These are phyloP conservation scores for Teratosphaeria destructans DNA, from an alignment of 2,329 filamentous ascomycete species.

Conservation along the genomic window DNA sequence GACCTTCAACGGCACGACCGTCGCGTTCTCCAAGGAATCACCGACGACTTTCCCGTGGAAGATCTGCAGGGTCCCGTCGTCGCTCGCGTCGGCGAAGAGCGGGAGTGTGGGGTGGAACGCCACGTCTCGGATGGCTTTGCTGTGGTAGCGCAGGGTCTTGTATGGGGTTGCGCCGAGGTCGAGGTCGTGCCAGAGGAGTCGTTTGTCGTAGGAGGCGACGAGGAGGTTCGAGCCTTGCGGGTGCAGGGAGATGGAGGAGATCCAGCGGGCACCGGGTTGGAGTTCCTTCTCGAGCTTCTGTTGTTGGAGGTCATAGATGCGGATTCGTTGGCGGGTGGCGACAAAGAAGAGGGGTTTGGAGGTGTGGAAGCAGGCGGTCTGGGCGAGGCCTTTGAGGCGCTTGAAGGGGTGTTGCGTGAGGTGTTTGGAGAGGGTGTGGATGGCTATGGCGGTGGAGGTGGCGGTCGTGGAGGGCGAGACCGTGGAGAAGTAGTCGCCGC, in stretches of 20 bases:
- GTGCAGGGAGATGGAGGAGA: constrained; percentile 88
- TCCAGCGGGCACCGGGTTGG: constrained; percentile 88
- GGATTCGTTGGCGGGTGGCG: constrained; percentile 84
- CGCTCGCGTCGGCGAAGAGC: constrained; percentile 87
- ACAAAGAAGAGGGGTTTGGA: constrained; percentile 90
- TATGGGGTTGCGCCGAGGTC: constrained; percentile 84
- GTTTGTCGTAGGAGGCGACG: constrained; percentile 86
- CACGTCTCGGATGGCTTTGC: constrained; percentile 81
- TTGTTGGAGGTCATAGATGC: constrained; percentile 84
- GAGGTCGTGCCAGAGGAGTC: constrained; percentile 91
- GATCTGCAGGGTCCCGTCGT: constrained; percentile 88
- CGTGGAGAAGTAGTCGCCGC: constrained; percentile 88
- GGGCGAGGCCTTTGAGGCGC: constrained; percentile 61
- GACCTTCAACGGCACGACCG: constrained; percentile 91
- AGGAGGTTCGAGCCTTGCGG: constrained; percentile 88
- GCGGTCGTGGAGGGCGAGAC: constrained; percentile 72
- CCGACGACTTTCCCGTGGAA: constrained; percentile 95
- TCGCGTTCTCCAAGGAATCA: constrained; percentile 92
- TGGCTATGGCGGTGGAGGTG: constrained; percentile 61
- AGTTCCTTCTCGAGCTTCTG: constrained; percentile 89
- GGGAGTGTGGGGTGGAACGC: constrained; percentile 71
- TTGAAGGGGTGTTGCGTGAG: constrained; percentile 91
- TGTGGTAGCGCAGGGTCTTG: constrained; percentile 93
- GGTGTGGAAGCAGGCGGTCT: constrained; percentile 90
- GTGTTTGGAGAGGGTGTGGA: constrained; percentile 92